Base-by-base conservation (phyloP, 345 rosid genomes). In the Trapa bicornis region DNA sequence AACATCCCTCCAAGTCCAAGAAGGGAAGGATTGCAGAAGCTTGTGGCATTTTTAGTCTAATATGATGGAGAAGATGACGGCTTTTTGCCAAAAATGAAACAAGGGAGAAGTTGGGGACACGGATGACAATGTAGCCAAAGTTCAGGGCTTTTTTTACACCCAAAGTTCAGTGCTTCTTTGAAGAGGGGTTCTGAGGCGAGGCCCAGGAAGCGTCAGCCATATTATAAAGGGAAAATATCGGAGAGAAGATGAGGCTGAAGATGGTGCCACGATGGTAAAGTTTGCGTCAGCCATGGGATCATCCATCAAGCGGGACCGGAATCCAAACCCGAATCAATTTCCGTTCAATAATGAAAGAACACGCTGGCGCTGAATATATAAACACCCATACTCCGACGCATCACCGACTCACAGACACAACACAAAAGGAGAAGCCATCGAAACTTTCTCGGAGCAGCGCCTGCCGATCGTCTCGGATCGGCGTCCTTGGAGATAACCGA, bases 271-370 rank as follows among this genome's bases (percentile, higher is more conserved):
- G 53, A 6, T 17, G 0, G 50, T 41, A 17, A 1, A 17, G 14
- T 11, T 17, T 16, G 6, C 17, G 11, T 3, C 47, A 35, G 37
- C 12, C 39, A 15, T 60, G 15, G 65, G 12, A 37, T 41, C 50
- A 0, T 12, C 10, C 7, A 39, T 33, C 22, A 37, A 56, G 58
- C 13, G 33, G 53, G 0, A n/a, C 38, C 64, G 65, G 54, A 68
- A 6, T 39, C 57, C 65, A 58, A 58, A 68, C 65, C 52, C 15
- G 6, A 43, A 41, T 68, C 17, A 45, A 68, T 37, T 67, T 64
- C 47, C 36, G 11, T 43, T 58, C 8, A 60, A 10, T 58, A 32
- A 38, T 29, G 7, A 29, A 32, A 22, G 29, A 11, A 2, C 63
- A 9, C 38, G 63, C 63, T 13, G 36, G n/a, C 38, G 63, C 63